Base-by-base conservation (phyloP, 1,284 basidiomycete species). In the Ceratobasidium sp. region DNA sequence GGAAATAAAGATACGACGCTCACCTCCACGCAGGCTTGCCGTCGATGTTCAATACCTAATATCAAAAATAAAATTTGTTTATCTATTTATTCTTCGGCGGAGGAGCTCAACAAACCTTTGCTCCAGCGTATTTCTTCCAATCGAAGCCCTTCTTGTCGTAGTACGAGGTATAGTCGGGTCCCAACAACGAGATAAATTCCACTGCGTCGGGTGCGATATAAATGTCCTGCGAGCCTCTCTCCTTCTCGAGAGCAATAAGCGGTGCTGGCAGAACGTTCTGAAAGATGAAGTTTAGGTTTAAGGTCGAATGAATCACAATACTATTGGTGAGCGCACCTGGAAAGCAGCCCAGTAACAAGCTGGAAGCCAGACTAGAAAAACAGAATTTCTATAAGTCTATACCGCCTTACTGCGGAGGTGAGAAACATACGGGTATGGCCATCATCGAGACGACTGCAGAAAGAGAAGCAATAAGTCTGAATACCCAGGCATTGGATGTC, bases 251-350 rank as follows among this genome's bases (percentile, higher is more conserved):
- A 33, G 85, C 85, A 50, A 90, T 85, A 11, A 90, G 81, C 0
- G 90, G 89, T 1, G 89, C 85, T 0, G 90, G 90, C 22, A 90
- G 83, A 69, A 91, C 79, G 77, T 89, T 85, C 79, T 90, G n/a
- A n/a, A n/a, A n/a, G n/a, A n/a, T n/a, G n/a, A n/a, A n/a, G n/a
- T n/a, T n/a, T n/a, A n/a, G n/a, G n/a, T n/a, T n/a, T n/a, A n/a
- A n/a, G n/a, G n/a, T n/a, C n/a, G n/a, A n/a, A n/a, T n/a, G n/a
- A n/a, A n/a, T n/a, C n/a, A n/a, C n/a, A n/a, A n/a, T n/a, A n/a
- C n/a, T n/a, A n/a, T n/a, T n/a, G n/a, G n/a, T n/a, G n/a, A n/a
- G n/a, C n/a, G n/a, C n/a, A n/a, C n/a, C n/a, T n/a, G 88, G 81
- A 85, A 90, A 8, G 82, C 80, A 51, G 73, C 62, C 31, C 82